These are phyloP conservation scores for Penstemon davidsonii DNA, from an alignment of 257 asterid species.

Conservation along the genomic window DNA sequence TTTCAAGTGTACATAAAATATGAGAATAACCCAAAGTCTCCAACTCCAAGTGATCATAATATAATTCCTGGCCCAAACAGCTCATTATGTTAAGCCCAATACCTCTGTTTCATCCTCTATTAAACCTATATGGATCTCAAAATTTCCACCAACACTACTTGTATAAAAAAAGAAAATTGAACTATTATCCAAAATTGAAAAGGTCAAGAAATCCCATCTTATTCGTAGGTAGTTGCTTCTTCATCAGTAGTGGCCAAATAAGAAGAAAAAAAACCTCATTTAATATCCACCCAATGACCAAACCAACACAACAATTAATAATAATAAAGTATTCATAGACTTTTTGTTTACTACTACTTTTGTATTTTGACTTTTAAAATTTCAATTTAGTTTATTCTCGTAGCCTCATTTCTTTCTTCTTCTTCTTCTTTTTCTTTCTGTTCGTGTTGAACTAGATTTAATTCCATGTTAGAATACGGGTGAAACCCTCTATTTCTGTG, in stretches of 20 bases:
- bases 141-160: too few relatives aligned
- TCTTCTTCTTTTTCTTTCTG: slow-evolving; percentile 17
- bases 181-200: slow-evolving; percentile 10
- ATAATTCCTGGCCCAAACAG: too few relatives aligned
- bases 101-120: too few relatives aligned
- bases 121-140: too few relatives aligned
- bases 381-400: background rate
- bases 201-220: slow-evolving; percentile 23
- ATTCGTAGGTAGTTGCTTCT: background rate
- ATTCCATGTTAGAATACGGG: slow-evolving; percentile 24
- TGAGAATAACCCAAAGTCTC: too few relatives aligned
- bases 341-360: background rate
- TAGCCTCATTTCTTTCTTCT: background rate
- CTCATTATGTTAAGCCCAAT: too few relatives aligned
- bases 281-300: slow-evolving; percentile 30
- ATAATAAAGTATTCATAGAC: slow-evolving; percentile 24
- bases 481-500: slow-evolving; percentile 16
- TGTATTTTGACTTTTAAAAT: background rate
- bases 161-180: too few relatives aligned
- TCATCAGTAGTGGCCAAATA: too few relatives aligned
- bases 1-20: too few relatives aligned
- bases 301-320: slow-evolving; percentile 24
- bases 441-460: slow-evolving; percentile 26
- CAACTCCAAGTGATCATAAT: too few relatives aligned
- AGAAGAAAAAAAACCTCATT: slow-evolving; percentile 18